Conservation (phyloP, 148 eudicot genomes). For the Cornus controversa region DNA sequence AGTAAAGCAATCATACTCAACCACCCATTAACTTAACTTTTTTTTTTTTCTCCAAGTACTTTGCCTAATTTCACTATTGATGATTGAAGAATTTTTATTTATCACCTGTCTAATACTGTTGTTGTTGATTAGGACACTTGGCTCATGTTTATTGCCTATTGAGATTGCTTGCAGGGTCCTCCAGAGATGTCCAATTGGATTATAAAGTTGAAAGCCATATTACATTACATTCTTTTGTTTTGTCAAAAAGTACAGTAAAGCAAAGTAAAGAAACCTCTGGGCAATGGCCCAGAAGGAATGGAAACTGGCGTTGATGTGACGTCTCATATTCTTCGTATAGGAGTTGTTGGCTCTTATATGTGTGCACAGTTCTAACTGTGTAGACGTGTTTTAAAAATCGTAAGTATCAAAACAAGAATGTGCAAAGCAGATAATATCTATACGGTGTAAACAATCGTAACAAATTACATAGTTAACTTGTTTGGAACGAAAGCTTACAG, state of each 20-base stretch:
- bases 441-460: too few species aligned
- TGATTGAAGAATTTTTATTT: background rate
- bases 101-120: background rate
- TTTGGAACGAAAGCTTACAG: too few species aligned
- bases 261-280: background rate
- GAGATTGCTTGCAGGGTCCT: background rate
- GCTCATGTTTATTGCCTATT: background rate
- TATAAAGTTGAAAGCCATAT: too few species aligned
- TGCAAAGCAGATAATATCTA: too few species aligned
- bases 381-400: too few species aligned
- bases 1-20: background rate
- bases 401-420: too few species aligned
- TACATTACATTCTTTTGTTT: background rate
- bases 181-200: background rate
- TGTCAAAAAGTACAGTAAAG: too few species aligned
- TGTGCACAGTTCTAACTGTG: too few species aligned
- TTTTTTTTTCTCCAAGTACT: slow-evolving; percentile 4
- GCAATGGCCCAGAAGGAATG: background rate
- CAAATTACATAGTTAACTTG: too few species aligned
- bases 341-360: too few species aligned
- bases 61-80: background rate
- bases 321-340: too few species aligned
- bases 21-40: background rate
- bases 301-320: too few species aligned
- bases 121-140: background rate